Conservation (phyloP, 192 early-diverging fungal species). For the Coemansia sp. region DNA sequence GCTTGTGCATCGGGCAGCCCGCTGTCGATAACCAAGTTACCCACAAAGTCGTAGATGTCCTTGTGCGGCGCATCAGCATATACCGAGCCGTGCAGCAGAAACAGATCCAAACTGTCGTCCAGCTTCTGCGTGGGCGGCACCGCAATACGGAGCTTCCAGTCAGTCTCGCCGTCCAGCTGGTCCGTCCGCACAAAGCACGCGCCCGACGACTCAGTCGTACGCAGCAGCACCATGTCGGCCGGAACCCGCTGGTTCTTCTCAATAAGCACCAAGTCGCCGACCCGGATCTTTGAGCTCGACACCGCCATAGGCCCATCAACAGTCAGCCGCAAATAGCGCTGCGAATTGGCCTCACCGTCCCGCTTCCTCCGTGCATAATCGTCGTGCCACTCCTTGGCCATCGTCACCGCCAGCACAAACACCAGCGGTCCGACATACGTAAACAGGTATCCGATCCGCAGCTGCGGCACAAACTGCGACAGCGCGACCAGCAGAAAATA, state of each 20-base stretch:
- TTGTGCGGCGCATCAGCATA: conserved; percentile 92
- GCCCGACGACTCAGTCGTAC: conserved; percentile 79
- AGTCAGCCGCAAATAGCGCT: conserved; percentile 70
- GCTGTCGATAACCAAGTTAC: conserved; percentile 59
- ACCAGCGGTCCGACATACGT: conserved; percentile 92
- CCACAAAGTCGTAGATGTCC: conserved; percentile 91
- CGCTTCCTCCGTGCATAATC: conserved; percentile 79
- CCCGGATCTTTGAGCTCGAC: conserved; percentile 79
- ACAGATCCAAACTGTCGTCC: conserved; percentile 58
- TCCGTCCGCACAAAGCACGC: conserved; percentile 96
- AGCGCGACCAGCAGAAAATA: conserved; percentile 89
- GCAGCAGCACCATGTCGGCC: conserved; percentile 85
- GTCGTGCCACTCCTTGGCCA: conserved; percentile 89
- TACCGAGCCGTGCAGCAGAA: conserved; percentile 65
- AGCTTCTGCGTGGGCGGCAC: conserved; percentile 80
- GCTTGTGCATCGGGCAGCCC: conserved; percentile 8
- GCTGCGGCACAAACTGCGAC: conserved; percentile 87
- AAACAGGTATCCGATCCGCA: conserved; percentile 79
- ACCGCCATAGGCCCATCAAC: conserved; percentile 58
- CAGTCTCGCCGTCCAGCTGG: conserved; percentile 96
- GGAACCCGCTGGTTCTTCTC: conserved; percentile 90
- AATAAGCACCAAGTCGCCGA: conserved; percentile 85
- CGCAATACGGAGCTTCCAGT: conserved; percentile 93
- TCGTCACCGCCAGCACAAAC: conserved; percentile 89
- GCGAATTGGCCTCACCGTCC: conserved; percentile 89